Conservation (phyloP, 768 basidiomycete genomes). For the Melanogaster broomeanus region DNA sequence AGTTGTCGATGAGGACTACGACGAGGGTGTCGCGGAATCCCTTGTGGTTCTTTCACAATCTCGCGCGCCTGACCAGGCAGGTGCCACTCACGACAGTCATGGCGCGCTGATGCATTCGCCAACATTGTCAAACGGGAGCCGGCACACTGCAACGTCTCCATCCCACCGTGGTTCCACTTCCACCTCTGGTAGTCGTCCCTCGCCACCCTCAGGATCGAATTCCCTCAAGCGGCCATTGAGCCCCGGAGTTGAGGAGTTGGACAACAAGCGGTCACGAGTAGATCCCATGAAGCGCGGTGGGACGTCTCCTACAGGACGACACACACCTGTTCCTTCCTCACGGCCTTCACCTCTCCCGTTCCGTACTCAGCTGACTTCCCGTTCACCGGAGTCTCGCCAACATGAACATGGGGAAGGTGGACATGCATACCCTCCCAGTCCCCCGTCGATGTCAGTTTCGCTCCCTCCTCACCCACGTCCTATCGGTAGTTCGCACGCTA, state of each 20-base stretch:
- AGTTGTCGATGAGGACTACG: slow-evolving; percentile 89
- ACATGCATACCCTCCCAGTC: slow-evolving; percentile 43
- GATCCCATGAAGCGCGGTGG: slow-evolving; percentile 52
- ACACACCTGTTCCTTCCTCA: slow-evolving; percentile 59
- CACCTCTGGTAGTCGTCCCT: slow-evolving; percentile 62
- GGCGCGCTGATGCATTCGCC: slow-evolving; percentile 47
- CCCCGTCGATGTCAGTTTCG: slow-evolving; percentile 57
- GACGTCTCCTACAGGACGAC: slow-evolving; percentile 53
- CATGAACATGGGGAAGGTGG: slow-evolving; percentile 31
- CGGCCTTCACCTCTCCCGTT: slow-evolving; percentile 74
- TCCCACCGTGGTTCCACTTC: slow-evolving; percentile 70
- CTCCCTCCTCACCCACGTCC: slow-evolving; percentile 78
- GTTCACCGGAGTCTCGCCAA: slow-evolving; percentile 68
- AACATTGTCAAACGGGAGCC: slow-evolving; percentile 57
- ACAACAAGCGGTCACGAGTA: slow-evolving; percentile 64
- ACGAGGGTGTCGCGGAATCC: slow-evolving; percentile 87
- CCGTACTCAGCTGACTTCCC: slow-evolving; percentile 67
- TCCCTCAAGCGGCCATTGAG: slow-evolving; percentile 70
- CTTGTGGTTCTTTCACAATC: slow-evolving; percentile 68
- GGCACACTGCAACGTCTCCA: slow-evolving; percentile 49
- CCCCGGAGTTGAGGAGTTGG: slow-evolving; percentile 61
- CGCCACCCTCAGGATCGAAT: slow-evolving; percentile 51
- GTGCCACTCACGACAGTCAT: slow-evolving; percentile 32
- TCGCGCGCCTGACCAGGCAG: slow-evolving; percentile 33
- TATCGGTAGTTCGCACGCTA: slow-evolving; percentile 49